A percentile compares a stretch with the other conserved stretches of the same genome.
These are phyloP conservation scores for Mycena leptocephala DNA, from an alignment of 768 basidiomycete genomes.

Conservation along the genomic window DNA sequence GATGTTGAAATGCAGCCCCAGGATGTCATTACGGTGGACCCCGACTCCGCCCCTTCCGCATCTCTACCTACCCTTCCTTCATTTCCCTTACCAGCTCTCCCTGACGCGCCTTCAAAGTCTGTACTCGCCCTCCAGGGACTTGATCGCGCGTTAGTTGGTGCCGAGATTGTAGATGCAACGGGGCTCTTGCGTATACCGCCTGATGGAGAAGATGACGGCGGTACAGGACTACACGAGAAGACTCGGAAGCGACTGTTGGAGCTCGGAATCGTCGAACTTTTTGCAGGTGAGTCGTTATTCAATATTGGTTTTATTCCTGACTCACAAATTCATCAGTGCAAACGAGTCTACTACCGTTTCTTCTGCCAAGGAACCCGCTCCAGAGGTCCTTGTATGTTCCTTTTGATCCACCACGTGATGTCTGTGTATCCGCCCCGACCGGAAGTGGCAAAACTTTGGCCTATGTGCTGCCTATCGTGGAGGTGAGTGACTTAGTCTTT, in stretches of 20 bases:
- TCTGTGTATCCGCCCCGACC: slow-evolving; percentile 97
- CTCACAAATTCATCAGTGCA: slow-evolving; percentile 73
- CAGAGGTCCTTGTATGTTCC: slow-evolving; percentile 74
- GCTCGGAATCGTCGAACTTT: slow-evolving; percentile 88
- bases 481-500: slow-evolving; percentile 62
- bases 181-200: slow-evolving; percentile 61
- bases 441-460: slow-evolving; percentile 98
- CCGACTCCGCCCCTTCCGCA: slow-evolving; percentile 37
- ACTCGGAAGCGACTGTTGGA: slow-evolving; percentile 78
- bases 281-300: slow-evolving; percentile 77
- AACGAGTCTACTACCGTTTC: slow-evolving; percentile 87
- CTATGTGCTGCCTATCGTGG: slow-evolving; percentile 95
- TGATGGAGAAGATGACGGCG: slow-evolving; percentile 57
- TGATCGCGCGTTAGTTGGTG: slow-evolving; percentile 80
- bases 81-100: slow-evolving; percentile 79
- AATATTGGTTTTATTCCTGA: background rate
- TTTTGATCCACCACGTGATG: slow-evolving; percentile 79
- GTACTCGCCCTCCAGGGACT: slow-evolving; percentile 86
- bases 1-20: slow-evolving; percentile 40
- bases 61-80: slow-evolving; percentile 66
- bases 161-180: slow-evolving; percentile 77
- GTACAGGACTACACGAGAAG: slow-evolving; percentile 69
- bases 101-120: slow-evolving; percentile 79
- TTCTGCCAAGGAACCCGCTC: slow-evolving; percentile 66
- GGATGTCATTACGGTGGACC: slow-evolving; percentile 40